Evolutionary conservation across 805 yeast genomes (phyloP).

Genomic region (Monosporozyma unispora): DNA sequence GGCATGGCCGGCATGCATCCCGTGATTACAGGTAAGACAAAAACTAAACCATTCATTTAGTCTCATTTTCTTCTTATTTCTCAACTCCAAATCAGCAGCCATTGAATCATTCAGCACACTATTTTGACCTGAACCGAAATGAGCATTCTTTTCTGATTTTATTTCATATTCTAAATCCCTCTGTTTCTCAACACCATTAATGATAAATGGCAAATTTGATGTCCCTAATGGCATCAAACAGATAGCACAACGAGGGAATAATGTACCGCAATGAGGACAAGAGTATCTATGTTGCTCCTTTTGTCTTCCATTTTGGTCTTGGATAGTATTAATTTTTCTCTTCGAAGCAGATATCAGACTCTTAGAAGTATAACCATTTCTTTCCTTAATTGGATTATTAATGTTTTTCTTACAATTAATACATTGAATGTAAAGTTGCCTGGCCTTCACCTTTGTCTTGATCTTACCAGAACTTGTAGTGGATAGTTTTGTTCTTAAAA

Average conservation of each 20-base stretch:
- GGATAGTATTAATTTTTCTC: not conserved
- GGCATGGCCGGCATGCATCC: slow-evolving; percentile 92
- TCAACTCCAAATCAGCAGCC: slow-evolving; percentile 1
- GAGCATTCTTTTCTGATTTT: not conserved
- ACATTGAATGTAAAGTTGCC: slow-evolving; percentile 78
- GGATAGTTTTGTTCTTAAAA: slow-evolving; percentile 59
- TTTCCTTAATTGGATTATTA: slow-evolving; percentile 22
- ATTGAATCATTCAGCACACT: not conserved
- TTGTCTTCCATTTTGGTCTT: not conserved
- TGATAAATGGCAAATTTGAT: slow-evolving; percentile 26
- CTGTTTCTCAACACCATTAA: slow-evolving; percentile 15
- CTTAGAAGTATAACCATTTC: not conserved
- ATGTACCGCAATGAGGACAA: slow-evolving; percentile 83
- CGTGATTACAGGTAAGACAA: slow-evolving; percentile 86
- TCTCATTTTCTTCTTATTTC: slow-evolving; percentile 14
- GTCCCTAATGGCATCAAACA: slow-evolving; percentile 74
- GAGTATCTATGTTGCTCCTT: slow-evolving; percentile 20
- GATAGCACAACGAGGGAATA: slow-evolving; percentile 84
- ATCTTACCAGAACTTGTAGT: slow-evolving; percentile 39
- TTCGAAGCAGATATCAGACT: not conserved
- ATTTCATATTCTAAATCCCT: slow-evolving; percentile 1
- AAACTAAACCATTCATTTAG: slow-evolving; percentile 84
- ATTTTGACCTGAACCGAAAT: not conserved
- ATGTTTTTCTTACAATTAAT: slow-evolving; percentile 70
- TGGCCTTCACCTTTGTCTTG: slow-evolving; percentile 45